Percentiles rank a stretch among this genome's conserved stretches.
These are phyloP conservation scores for Eremochloa ophiuroides DNA, from an alignment of 176 grass and related monocot species.

Conservation along the genomic window DNA sequence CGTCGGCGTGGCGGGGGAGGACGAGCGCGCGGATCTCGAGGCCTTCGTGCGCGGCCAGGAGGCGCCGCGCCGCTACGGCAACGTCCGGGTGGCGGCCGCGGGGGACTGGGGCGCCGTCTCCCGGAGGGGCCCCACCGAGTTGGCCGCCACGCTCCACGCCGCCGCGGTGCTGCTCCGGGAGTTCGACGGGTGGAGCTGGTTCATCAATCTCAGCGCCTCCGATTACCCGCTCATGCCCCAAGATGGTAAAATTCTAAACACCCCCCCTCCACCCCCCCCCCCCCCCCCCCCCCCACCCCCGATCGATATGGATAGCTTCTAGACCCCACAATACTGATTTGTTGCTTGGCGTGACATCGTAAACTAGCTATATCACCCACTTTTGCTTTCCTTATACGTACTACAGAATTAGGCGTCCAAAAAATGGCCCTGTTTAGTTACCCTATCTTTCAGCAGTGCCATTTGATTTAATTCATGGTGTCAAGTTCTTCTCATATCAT, in stretches of 20 bases:
- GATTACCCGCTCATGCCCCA: conserved; percentile 97
- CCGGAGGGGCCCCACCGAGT: conserved; percentile 59
- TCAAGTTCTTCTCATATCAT: background rate
- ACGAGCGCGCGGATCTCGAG: conserved; percentile 69
- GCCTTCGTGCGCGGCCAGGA: conserved; percentile 57
- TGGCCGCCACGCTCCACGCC: conserved; percentile 75
- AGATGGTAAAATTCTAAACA: conserved; percentile 61
- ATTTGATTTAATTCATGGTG: background rate
- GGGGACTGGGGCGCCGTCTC: conserved; percentile 52
- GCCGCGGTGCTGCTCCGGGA: conserved; percentile 68
- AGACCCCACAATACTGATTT: background rate
- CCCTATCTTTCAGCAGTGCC: background rate
- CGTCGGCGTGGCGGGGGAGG: conserved; percentile 45
- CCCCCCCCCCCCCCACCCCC: no score
- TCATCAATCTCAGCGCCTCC: conserved; percentile 90
- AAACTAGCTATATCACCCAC: background rate
- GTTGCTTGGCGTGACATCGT: background rate
- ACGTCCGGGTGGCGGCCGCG: conserved; percentile 54
- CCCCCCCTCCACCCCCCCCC: no score
- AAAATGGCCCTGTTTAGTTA: background rate
- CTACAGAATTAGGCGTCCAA: background rate
- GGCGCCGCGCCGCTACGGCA: conserved; percentile 55
- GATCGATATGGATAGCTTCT: conserved; percentile 9
- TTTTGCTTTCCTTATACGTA: background rate
- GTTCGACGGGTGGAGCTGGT: conserved; percentile 92